Evolutionary conservation across 768 basidiomycete genomes (phyloP), one percentile per base, ranked within the genome.

Genomic region (Russula griseocarnosa): DNA sequence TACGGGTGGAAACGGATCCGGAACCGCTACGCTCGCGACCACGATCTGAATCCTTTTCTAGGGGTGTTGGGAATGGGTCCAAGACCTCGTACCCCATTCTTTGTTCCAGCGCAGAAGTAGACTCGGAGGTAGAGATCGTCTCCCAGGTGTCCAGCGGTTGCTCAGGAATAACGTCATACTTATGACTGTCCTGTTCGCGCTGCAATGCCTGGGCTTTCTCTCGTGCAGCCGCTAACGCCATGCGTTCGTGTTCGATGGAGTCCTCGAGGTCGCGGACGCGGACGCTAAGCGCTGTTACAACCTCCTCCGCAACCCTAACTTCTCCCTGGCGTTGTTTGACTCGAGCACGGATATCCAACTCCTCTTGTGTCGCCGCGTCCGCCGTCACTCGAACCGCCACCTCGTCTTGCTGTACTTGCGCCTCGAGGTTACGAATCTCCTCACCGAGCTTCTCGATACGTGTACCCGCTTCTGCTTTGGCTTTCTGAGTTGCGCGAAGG

Each of bases 221-320:
- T 68, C 83, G 84, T 42, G 83, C 78, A n/a, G 74, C 71, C 66
- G 75, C 79, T 61, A 94, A 75, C 60, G 79, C 79, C 67, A 83
- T 83, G 74, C 81, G 85, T 74, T 86, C 84, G 62, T 81, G 79
- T 36, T 82, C 79, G 40, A 94, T 79, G 69, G 77, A 82, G 54
- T 86, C 86, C 74, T 94, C 92, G 61, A 94, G 75, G 69, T 88
- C 88, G 66, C 84, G 82, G 51, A 88, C 85, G 55, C 87, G 84
- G 40, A 79, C 81, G 74, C 83, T 87, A 63, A 79, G 77, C 55
- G 74, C 76, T 34, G 74, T 67, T 42, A 78, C 68, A 54, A 74
- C 75, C n/a, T 76, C 74, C 67, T 88, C 83, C 24, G 78, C 76
- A 24, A 77, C 76, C n/a, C 83, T 79, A 54, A 79, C 74, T 47